Percentiles rank a stretch among this genome's conserved stretches.
phyloP scores from a whole-genome alignment of 345 rosid genomes.

The Rhodamnia rubescens region DNA sequence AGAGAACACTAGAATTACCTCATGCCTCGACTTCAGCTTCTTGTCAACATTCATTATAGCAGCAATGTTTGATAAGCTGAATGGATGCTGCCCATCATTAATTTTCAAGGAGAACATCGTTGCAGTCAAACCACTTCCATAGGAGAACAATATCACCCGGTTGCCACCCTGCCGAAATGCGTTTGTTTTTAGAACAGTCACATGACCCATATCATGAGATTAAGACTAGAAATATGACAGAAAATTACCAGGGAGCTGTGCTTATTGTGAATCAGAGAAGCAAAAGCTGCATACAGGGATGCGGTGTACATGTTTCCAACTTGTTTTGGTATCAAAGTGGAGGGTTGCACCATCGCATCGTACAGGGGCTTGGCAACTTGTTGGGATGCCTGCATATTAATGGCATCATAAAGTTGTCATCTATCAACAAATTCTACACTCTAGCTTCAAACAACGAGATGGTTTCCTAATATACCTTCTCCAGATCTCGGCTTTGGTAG shows the following conservation, averaged over 20 bases:
- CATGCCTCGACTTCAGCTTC: slow-evolving; percentile 81
- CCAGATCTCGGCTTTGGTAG: slow-evolving; percentile 96
- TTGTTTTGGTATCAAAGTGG: slow-evolving; percentile 88
- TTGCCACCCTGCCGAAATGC: slow-evolving; percentile 43
- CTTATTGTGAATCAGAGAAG: slow-evolving; percentile 80
- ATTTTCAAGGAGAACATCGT: slow-evolving; percentile 82
- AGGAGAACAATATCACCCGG: slow-evolving; percentile 80
- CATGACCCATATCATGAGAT: not conserved
- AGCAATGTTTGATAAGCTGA: slow-evolving; percentile 74
- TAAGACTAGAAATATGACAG: not conserved
- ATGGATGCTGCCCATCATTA: slow-evolving; percentile 50
- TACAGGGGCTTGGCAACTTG: slow-evolving; percentile 86
- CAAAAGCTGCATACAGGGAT: slow-evolving; percentile 92
- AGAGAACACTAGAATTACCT: slow-evolving; percentile 34
- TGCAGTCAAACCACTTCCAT: slow-evolving; percentile 94
- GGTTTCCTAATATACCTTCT: slow-evolving; percentile 40
- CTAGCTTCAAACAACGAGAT: not conserved
- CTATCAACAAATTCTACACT: not conserved
- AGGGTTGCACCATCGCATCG: slow-evolving; percentile 74
- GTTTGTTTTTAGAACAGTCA: not conserved
- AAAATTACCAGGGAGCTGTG: slow-evolving; percentile 56
- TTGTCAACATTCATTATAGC: slow-evolving; percentile 54
- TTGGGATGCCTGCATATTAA: slow-evolving; percentile 61
- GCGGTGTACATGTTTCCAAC: slow-evolving; percentile 99
- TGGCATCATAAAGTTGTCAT: not conserved